Evolutionary conservation across 208 protist genomes (phyloP), one percentile per base, ranked within the genome.

Genomic region (Leishmania major): DNA sequence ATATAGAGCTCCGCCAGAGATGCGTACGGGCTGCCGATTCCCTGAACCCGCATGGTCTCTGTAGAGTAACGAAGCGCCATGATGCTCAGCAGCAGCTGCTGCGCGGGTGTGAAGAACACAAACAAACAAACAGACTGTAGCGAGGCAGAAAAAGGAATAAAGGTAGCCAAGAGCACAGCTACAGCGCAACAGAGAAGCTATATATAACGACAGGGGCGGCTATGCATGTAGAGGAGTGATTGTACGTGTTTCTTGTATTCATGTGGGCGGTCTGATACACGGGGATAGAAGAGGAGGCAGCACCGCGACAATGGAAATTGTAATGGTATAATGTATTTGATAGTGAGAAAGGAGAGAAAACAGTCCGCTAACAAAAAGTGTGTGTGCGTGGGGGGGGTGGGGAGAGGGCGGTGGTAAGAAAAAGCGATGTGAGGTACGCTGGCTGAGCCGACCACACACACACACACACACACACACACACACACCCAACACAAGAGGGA

Each of bases 11-110:
- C 80, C n/a, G 43, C 53, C 17, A 77, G 73, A 28, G 66, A 77
- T 49, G 47, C 71, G 74, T 82, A 86, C 0, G 87, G 82, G 78
- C 87, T 87, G 47, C 79, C 71, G 69, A 90, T 90, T 71, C 83
- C 83, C 67, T 80, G 75, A 17, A 64, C 67, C 35, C 60, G 75
- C 13, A 84, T 57, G 7, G 57, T 66, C 51, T 84, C 80, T 25
- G 71, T 0, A 31, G 80, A 76, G 69, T 77, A 84, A 5, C 59
- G 80, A 11, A 84, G 55, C 51, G 80, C 73, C 80, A 84, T 84
- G 60, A 66, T 73, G 60, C 35, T 78, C 8, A 49, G 43, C 25
- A 35, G 28, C 25, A 35, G 28, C 25, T 35, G 69, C 10, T 28
- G 13, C 6, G 43, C 3, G 49, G 43, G n/a, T 53, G 11, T 22